Base-by-base conservation (phyloP, 2,329 filamentous ascomycete genomes). In the Paracoccidioides brasiliensis region DNA sequence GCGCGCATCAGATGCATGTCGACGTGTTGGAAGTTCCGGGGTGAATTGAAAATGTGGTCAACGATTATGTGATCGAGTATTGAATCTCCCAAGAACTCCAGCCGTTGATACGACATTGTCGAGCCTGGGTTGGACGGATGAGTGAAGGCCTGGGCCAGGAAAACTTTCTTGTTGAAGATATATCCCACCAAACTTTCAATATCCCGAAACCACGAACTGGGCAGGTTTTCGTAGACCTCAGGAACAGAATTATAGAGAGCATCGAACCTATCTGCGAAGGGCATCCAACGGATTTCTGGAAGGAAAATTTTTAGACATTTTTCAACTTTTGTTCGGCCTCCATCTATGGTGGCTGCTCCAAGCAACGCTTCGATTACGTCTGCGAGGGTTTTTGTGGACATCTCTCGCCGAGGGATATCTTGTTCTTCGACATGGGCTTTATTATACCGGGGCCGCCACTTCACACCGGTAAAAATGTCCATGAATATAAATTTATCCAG, bases 41-140 rank as follows among this genome's bases (percentile, higher is more conserved):
- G 60, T 9, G 67, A 65, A 2, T 66, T 64, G 67, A 80, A 86
- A 5, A 91, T 71, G n/a, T 72, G 75, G 0, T 72, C 74, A 6
- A 88, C 82, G 51, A 96, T 74, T 55, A 95, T 74, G 62, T 83
- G 79, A 69, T 97, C 91, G 0, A 97, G 80, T 2, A 96, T 75
- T 0, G 89, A 81, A 62, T 97, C 91, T 0, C 91, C 91, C 0
- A 96, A 73, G 63, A 93, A 95, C 65, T 96, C 91, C 0, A 96
- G 78, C 0, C 90, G 80, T 61, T 96, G 86, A 63, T 83, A 83
- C 0, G 78, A 79, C 40, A 71, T 68, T 10, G 82, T 77, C 28
- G 70, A 75, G 2, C 74, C 74, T 4, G 77, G 73, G 14, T 72
- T 69, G 35, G 74, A 74, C 0, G 81, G 74, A 64, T 96, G 90